Evolutionary conservation across 2,329 filamentous ascomycete genomes (phyloP).

Genomic region (Pseudocercospora cruenta): DNA sequence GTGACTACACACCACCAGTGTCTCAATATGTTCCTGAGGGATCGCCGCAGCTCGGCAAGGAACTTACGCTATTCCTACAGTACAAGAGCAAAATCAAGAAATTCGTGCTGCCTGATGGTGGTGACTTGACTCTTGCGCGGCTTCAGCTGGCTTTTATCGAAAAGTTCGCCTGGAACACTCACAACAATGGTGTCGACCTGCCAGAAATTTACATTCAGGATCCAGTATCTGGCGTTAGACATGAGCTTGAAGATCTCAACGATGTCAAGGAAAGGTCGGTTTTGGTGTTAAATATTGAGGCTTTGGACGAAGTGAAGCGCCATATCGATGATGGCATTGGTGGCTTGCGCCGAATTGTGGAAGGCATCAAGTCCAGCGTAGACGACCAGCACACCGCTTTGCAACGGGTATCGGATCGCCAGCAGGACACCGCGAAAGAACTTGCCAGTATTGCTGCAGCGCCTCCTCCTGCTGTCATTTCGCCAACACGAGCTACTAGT

Average conservation of each 20-base stretch:
- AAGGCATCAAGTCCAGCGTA: slow-evolving; percentile 80
- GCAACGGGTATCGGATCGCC: slow-evolving; percentile 84
- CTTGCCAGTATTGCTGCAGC: slow-evolving; percentile 68
- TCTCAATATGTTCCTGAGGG: slow-evolving; percentile 52
- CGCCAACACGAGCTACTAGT: slow-evolving; percentile 37
- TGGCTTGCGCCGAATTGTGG: slow-evolving; percentile 78
- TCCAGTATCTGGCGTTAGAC: slow-evolving; percentile 89
- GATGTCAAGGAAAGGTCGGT: slow-evolving; percentile 96
- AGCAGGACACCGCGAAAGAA: slow-evolving; percentile 86
- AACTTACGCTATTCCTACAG: slow-evolving; percentile 90
- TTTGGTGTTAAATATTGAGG: slow-evolving; percentile 90
- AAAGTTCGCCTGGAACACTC: slow-evolving; percentile 98
- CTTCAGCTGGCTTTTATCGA: slow-evolving; percentile 97
- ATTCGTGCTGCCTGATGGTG: slow-evolving; percentile 83
- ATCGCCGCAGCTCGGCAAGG: slow-evolving; percentile 77
- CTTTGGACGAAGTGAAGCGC: slow-evolving; percentile 91
- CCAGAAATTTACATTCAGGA: slow-evolving; percentile 99
- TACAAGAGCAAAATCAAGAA: slow-evolving; percentile 98
- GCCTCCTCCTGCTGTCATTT: slow-evolving; percentile 42
- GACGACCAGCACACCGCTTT: slow-evolving; percentile 81
- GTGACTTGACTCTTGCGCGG: slow-evolving; percentile 82
- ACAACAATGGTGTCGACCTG: slow-evolving; percentile 87
- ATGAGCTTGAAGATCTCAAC: slow-evolving; percentile 88
- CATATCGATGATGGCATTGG: slow-evolving; percentile 93
- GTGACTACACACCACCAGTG: slow-evolving; percentile 43